These are phyloP conservation scores for Wallacemonas rigidus DNA, from an alignment of 208 protist genomes.

Conservation along the genomic window DNA sequence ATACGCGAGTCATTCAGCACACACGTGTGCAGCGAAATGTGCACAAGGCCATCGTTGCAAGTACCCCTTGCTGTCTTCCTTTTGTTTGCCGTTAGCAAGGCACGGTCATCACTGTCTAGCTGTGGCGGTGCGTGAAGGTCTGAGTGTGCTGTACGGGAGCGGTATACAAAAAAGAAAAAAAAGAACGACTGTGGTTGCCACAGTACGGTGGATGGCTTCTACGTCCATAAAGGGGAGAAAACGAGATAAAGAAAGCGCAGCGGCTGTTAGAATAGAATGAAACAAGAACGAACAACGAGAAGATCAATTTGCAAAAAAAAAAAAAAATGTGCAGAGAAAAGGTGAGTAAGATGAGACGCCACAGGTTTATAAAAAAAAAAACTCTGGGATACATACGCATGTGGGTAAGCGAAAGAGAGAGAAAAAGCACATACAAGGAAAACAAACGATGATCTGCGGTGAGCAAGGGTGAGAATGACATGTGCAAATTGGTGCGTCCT, in stretches of 20 bases:
- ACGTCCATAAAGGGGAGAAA: background rate
- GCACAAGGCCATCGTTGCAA: too few species aligned
- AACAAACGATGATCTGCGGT: too few species aligned
- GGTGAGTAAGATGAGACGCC: too few species aligned
- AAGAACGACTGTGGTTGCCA: background rate
- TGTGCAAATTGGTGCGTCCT: too few species aligned
- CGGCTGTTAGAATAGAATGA: background rate
- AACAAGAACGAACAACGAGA: conserved; percentile 6
- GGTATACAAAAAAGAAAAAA: conserved; percentile 21
- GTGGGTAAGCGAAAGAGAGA: too few species aligned
- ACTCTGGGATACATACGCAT: too few species aligned
- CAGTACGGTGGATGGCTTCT: background rate
- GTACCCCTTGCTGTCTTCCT: too few species aligned
- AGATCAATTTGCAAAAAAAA: conserved; percentile 7
- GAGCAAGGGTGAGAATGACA: too few species aligned
- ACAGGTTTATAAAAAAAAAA: too few species aligned
- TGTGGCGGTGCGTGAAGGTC: background rate
- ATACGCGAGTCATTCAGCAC: too few species aligned
- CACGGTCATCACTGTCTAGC: background rate
- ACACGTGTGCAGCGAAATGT: too few species aligned
- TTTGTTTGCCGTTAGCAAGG: background rate
- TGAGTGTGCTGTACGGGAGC: background rate
- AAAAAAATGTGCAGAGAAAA: background rate
- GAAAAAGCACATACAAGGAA: too few species aligned
- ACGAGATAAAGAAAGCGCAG: conserved; percentile 10